Percentiles rank a stretch among this genome's conserved stretches.
Conservation (phyloP, 164 flowering plant species). For the Piper longum region DNA sequence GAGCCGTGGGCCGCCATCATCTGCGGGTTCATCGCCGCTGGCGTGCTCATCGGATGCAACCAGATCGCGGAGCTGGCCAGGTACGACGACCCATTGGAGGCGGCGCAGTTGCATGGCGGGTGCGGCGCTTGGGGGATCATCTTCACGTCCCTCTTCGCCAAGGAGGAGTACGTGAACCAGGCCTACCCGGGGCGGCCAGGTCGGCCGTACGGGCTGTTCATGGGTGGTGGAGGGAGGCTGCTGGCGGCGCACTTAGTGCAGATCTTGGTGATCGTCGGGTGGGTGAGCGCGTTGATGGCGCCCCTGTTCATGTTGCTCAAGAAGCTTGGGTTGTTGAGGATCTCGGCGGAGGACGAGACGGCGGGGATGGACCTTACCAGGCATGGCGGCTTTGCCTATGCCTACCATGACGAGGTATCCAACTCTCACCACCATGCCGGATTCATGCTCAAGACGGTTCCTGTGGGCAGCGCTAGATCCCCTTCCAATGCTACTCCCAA, state of each 20-base stretch:
- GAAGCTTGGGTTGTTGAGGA: slow-evolving; percentile 37
- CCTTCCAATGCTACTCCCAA: not conserved
- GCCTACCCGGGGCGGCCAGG: slow-evolving; percentile 30
- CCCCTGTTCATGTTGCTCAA: slow-evolving; percentile 38
- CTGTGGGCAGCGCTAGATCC: not conserved
- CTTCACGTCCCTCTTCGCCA: slow-evolving; percentile 62
- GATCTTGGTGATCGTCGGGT: slow-evolving; percentile 47
- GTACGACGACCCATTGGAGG: slow-evolving; percentile 75
- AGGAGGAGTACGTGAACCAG: slow-evolving; percentile 35
- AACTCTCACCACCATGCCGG: not conserved
- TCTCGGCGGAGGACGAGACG: slow-evolving; percentile 63
- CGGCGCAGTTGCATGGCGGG: slow-evolving; percentile 74
- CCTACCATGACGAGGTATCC: slow-evolving; percentile 30
- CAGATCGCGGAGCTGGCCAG: slow-evolving; percentile 31
- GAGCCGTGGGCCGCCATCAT: slow-evolving; percentile 79
- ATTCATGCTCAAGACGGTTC: not conserved
- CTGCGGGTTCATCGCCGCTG: slow-evolving; percentile 58
- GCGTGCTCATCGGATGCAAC: slow-evolving; percentile 46
- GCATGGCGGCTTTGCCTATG: slow-evolving; percentile 72
- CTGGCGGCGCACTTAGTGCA: slow-evolving; percentile 59
- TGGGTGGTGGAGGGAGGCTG: slow-evolving; percentile 67
- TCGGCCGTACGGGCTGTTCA: slow-evolving; percentile 56
- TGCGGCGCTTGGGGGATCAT: slow-evolving; percentile 83
- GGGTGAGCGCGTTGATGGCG: slow-evolving; percentile 78
- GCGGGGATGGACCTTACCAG: slow-evolving; percentile 78